A percentile compares a stretch with the other conserved stretches of the same genome.
phyloP scores from a whole-genome alignment of 2,329 filamentous ascomycete genomes.

The Penicillium psychrosexuale region DNA sequence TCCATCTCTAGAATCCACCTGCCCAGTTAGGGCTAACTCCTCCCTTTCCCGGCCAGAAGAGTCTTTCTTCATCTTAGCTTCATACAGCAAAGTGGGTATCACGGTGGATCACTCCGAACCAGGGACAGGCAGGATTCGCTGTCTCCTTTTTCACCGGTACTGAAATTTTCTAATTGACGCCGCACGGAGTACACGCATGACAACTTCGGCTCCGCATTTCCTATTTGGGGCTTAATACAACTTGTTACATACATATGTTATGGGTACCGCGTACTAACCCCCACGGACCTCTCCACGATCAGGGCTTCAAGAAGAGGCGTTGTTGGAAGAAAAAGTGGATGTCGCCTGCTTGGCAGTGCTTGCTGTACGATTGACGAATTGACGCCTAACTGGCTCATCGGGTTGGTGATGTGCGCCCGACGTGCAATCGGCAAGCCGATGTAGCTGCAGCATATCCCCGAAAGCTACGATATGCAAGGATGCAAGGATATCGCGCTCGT shows the following conservation, averaged over 20 bases:
- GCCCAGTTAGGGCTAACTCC: constrained; percentile 6
- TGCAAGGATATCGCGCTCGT: not conserved
- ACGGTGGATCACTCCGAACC: constrained; percentile 11
- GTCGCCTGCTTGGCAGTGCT: no score
- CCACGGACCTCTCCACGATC: constrained; percentile 5
- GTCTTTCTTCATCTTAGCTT: constrained; percentile 21
- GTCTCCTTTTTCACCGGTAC: constrained; percentile 14
- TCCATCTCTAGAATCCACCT: constrained; percentile 7
- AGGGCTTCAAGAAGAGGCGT: not conserved
- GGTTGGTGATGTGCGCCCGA: constrained; percentile 7
- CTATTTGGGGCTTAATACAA: not conserved
- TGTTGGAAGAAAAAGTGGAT: constrained; percentile 1
- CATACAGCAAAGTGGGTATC: constrained; percentile 3
- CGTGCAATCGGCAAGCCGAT: constrained; percentile 10
- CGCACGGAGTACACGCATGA: not conserved
- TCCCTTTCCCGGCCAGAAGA: constrained; percentile 2
- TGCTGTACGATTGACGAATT: constrained; percentile 2
- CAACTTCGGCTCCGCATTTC: constrained; percentile 2
- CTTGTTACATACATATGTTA: not conserved
- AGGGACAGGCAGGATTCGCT: constrained; percentile 14
- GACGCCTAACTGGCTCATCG: constrained; percentile 6
- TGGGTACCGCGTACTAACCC: not conserved
- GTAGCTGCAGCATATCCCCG: not conserved
- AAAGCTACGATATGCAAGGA: not conserved
- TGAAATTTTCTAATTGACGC: not conserved